Evolutionary conservation across 768 basidiomycete genomes (phyloP).

Genomic region (Amanita thiersii): DNA sequence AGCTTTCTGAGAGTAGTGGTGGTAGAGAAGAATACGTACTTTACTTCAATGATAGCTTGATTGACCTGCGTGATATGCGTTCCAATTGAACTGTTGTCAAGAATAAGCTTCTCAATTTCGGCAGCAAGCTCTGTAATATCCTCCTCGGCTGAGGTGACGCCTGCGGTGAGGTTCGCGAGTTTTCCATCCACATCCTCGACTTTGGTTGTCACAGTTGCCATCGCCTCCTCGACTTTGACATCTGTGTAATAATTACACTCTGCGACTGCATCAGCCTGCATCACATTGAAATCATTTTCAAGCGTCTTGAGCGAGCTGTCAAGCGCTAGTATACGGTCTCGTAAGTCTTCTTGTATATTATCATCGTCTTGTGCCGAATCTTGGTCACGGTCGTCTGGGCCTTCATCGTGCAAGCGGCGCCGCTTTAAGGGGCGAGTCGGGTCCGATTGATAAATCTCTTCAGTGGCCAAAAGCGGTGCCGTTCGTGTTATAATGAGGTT

Average conservation of each 20-base stretch:
- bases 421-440: conserved; percentile 19
- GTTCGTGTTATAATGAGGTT: conserved; percentile 12
- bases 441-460: conserved; percentile 12
- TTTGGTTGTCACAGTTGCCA: background rate
- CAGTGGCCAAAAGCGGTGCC: background rate
- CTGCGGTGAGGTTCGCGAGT: conserved; percentile 11
- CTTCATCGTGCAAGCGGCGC: conserved; percentile 16
- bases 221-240: conserved; percentile 13
- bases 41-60: background rate
- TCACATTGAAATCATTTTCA: conserved; percentile 16
- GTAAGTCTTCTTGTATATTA: conserved; percentile 13
- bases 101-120: conserved; percentile 11
- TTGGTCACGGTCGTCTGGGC: background rate
- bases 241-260: conserved; percentile 16
- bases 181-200: conserved; percentile 1
- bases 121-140: conserved; percentile 15
- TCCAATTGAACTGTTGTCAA: conserved; percentile 1
- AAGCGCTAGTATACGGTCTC: conserved; percentile 4
- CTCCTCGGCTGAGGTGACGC: conserved; percentile 14
- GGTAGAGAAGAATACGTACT: background rate
- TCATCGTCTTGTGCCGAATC: conserved; percentile 12
- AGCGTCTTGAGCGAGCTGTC: conserved; percentile 10
- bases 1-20: conserved; percentile 11
- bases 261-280: conserved; percentile 13
- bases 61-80: conserved; percentile 1